Base-by-base conservation (phyloP, 2,329 filamentous ascomycete species). In the Pseudovirgaria hyperparasitica region DNA sequence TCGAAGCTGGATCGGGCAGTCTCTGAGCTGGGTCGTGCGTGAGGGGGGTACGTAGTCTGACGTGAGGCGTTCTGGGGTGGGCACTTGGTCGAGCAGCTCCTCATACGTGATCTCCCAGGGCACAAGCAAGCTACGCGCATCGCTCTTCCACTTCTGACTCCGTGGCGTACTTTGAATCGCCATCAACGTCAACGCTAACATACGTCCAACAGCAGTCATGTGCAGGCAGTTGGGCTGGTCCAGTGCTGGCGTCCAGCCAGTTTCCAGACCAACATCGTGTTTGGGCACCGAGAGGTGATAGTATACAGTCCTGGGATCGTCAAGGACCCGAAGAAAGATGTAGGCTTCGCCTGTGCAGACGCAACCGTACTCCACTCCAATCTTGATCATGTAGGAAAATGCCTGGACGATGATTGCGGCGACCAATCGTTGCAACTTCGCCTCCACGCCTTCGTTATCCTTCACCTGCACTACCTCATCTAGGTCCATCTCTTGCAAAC, bases 321-420 rank as follows among this genome's bases (percentile, higher is more conserved):
- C 19, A 11, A 31, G 36, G 8, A 59, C 31, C 24, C 44, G 49
- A 5, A 65, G 47, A 28, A 62, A 62, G 11, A 62, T 52, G 24
- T 55, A 55, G 1, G 50, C 45, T 36, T 63, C 54, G 9, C 55
- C 55, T 2, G 53, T 63, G 6, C 45, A 49, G 20, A 65, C 26
- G 10, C 50, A 41, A 8, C 60, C 51, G 28, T 58, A 60, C 27
- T 58, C 48, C 5, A 65, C 45, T 0, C 63, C 56, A 9, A 39
- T 45, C 22, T 58, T 35, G 9, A 67, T 51, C 52, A 68, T 67
- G 37, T 65, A 64, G 17, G 59, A 49, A 36, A 59, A 67, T 1
- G 51, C 56, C 40, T 67, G 55, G 4, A 57, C 57, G 17, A 67
- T 37, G 7, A 60, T 52, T 18, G 60, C 52, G 2, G 52, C 46